Evolutionary conservation across 2,329 filamentous ascomycete genomes (phyloP).

Genomic region (Aspergillus pseudoviridinutans): DNA sequence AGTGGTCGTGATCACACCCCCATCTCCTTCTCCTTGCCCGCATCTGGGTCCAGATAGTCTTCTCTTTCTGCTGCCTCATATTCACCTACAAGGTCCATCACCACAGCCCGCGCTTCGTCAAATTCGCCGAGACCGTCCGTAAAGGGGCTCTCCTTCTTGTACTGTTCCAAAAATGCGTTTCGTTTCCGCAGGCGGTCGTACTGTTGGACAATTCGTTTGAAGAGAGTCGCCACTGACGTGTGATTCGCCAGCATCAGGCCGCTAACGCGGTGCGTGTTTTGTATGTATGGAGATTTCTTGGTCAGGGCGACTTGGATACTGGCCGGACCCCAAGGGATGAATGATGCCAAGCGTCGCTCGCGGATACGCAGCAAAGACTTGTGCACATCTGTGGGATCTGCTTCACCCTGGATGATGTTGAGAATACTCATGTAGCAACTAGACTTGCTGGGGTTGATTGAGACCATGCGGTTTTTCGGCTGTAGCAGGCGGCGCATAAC

Average conservation of each 20-base stretch:
- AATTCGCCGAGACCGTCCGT: slow-evolving; percentile 89
- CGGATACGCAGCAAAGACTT: slow-evolving; percentile 95
- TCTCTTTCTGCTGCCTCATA: slow-evolving; percentile 93
- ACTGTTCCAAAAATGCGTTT: slow-evolving; percentile 92
- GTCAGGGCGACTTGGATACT: slow-evolving; percentile 97
- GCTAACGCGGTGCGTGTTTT: slow-evolving; percentile 89
- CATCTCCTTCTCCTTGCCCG: slow-evolving; percentile 42
- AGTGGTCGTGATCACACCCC: slow-evolving; percentile 15
- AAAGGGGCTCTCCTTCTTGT: slow-evolving; percentile 94
- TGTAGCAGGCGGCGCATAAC: slow-evolving; percentile 95
- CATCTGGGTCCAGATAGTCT: slow-evolving; percentile 79
- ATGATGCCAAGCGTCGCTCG: slow-evolving; percentile 87
- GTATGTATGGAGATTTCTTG: slow-evolving; percentile 92
- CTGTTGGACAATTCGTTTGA: slow-evolving; percentile 87
- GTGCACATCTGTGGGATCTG: slow-evolving; percentile 95
- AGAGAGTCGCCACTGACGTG: slow-evolving; percentile 92
- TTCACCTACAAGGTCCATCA: slow-evolving; percentile 84
- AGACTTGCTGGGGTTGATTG: slow-evolving; percentile 88
- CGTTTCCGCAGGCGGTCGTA: slow-evolving; percentile 94
- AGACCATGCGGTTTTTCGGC: slow-evolving; percentile 99
- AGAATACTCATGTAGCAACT: slow-evolving; percentile 99
- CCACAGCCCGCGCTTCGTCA: slow-evolving; percentile 88
- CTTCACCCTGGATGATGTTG: slow-evolving; percentile 98
- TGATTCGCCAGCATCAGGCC: slow-evolving; percentile 98
- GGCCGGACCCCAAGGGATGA: slow-evolving; percentile 97